A percentile compares a stretch with the other conserved stretches of the same genome.
phyloP scores from a whole-genome alignment of 2,329 filamentous ascomycete genomes.

The Rhynchosporium agropyri region DNA sequence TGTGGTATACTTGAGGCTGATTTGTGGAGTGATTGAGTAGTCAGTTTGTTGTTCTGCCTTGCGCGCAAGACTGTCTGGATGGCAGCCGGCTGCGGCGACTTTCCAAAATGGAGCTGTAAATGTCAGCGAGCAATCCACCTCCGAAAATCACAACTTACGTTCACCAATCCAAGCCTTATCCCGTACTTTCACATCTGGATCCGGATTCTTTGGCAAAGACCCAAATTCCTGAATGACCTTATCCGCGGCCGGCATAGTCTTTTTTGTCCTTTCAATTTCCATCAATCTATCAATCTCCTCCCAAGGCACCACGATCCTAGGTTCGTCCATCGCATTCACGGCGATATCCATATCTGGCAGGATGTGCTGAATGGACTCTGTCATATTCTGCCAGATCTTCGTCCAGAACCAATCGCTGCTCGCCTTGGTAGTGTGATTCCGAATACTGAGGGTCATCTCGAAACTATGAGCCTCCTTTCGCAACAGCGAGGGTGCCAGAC shows the following conservation, averaged over 20 bases:
- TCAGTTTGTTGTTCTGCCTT: conserved; percentile 48
- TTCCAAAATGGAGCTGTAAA: conserved; percentile 58
- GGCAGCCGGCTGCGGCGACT: conserved; percentile 61
- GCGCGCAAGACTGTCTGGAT: conserved; percentile 63
- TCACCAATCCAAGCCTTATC: conserved; percentile 31
- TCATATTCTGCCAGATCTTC: conserved; percentile 45
- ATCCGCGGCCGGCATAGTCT: conserved; percentile 61
- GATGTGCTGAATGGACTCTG: conserved; percentile 49
- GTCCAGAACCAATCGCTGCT: conserved; percentile 48
- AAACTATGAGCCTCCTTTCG: conserved; percentile 55
- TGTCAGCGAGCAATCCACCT: conserved; percentile 37
- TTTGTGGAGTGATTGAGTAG: conserved; percentile 52
- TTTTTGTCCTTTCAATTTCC: conserved; percentile 47
- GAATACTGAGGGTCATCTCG: conserved; percentile 64
- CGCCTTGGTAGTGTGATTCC: conserved; percentile 54
- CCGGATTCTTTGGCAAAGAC: conserved; percentile 47
- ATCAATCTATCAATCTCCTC: conserved; percentile 57
- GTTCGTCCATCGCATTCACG: conserved; percentile 66
- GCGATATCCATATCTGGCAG: conserved; percentile 68
- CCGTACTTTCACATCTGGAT: conserved; percentile 25
- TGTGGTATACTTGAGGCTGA: conserved; percentile 52
- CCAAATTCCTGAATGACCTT: conserved; percentile 51
- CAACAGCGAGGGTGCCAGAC: conserved; percentile 49
- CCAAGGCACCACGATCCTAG: conserved; percentile 61
- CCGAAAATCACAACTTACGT: conserved; percentile 42